Evolutionary conservation across 345 rosid species (phyloP), one percentile per base, ranked within the genome.

Genomic region (Salix koriyanagi): DNA sequence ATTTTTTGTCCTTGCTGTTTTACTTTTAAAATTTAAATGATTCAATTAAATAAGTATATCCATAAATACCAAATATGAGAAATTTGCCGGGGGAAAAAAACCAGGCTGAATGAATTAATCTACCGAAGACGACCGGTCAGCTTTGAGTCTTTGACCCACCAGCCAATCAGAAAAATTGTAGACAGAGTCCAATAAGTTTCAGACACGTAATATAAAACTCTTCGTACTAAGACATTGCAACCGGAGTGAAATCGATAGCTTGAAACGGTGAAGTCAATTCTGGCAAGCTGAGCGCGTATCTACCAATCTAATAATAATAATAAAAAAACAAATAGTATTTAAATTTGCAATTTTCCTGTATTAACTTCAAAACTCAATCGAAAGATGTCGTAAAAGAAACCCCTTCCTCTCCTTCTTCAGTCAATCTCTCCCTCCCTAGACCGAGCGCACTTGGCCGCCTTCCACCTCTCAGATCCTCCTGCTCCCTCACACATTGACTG

Each of bases 391-490:
- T 71, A 60, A 39, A 19, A 23, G 30, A 58, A 39, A 5, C 18
- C 23, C 4, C 10, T 23, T 26, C 14, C 13, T 39, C 28, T 48
- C 61, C 23, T 15, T 28, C 48, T 4, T 65, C 80, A 16, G 74
- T n/a, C 39, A 58, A 58, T 58, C 62, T 58, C 18, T 12, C 36
- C 39, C 73, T 41, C 65, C 81, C 69, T 84, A 81, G 76, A 78
- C 80, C 73, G 79, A 86, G 86, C 86, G 76, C 76, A 56, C 23
- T 5, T 65, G 12, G 58, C 80, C 72, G 71, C 72, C 61, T 25
- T 44, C 44, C 74, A 7, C 34, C 25, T 75, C 37, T 75, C 73
- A 58, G 79, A 76, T 76, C 79, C 69, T 18, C 69, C 69, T 34
- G 41, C 39, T 21, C 16, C n/a, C 71, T 1, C 71, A 3, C 54